A percentile compares a stretch with the other conserved stretches of the same genome.
phyloP scores from a whole-genome alignment of 2,329 filamentous ascomycete genomes.

The Podosphaera fusca region DNA sequence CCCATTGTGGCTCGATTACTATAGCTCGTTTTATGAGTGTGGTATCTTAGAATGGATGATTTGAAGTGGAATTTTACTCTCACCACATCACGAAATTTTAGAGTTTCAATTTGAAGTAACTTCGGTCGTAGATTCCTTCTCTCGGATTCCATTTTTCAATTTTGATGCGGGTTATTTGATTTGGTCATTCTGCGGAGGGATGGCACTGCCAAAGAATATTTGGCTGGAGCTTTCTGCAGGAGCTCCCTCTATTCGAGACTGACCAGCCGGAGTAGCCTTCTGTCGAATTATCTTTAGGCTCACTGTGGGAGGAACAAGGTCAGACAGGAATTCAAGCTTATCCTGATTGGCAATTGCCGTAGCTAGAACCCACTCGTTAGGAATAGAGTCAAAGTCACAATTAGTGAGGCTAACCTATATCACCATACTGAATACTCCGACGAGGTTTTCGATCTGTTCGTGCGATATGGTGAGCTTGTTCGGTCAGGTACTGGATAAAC shows the following conservation, averaged over 20 bases:
- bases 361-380: slow-evolving; percentile 25
- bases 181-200: too few species aligned
- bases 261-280: slow-evolving; percentile 9
- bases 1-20: too few species aligned
- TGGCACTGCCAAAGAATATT: too few species aligned
- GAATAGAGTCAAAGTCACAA: slow-evolving; percentile 1
- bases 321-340: slow-evolving; percentile 82
- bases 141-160: too few species aligned
- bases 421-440: slow-evolving; percentile 86
- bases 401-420: slow-evolving; percentile 37
- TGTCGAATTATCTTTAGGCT: slow-evolving; percentile 45
- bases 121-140: too few species aligned
- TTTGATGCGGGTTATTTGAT: too few species aligned
- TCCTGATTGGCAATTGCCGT: slow-evolving; percentile 71
- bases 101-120: too few species aligned
- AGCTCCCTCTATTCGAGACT: slow-evolving; percentile 9
- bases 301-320: slow-evolving; percentile 71
- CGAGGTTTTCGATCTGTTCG: slow-evolving; percentile 81
- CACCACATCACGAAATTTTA: too few species aligned
- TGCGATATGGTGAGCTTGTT: slow-evolving; percentile 67
- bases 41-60: too few species aligned
- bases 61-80: too few species aligned
- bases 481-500: slow-evolving; percentile 80
- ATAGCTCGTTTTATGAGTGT: too few species aligned
- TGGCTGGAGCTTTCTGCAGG: not conserved